A percentile compares a stretch with the other conserved stretches of the same genome.
Evolutionary conservation across 169 alveolate species (phyloP).

Genomic region (Besnoitia besnoiti): DNA sequence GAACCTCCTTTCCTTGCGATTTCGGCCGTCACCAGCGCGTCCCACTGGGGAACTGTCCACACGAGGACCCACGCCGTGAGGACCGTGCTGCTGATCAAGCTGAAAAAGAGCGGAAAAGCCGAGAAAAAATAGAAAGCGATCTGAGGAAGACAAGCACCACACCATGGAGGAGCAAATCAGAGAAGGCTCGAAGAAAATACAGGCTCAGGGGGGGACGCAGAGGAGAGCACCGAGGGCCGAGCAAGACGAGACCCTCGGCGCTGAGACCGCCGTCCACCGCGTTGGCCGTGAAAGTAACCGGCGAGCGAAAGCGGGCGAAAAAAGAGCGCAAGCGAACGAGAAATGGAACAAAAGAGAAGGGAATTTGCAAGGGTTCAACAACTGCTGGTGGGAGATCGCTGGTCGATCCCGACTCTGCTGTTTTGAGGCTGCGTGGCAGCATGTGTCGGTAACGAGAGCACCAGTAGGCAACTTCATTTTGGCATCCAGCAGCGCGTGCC

Average conservation of each 20-base stretch:
- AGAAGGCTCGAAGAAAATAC: not conserved
- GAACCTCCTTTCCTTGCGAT: constrained; percentile 69
- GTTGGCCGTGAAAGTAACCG: too few species aligned
- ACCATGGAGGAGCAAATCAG: not conserved
- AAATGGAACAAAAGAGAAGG: not conserved
- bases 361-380: not conserved
- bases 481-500: not conserved
- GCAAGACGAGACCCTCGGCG: too few species aligned
- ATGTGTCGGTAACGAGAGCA: too few species aligned
- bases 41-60: constrained; percentile 78
- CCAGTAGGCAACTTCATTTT: too few species aligned
- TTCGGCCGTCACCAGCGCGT: constrained; percentile 60
- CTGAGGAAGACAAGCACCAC: not conserved
- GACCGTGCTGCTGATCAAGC: constrained; percentile 60
- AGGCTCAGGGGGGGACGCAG: not conserved
- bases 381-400: not conserved
- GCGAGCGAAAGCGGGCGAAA: too few species aligned
- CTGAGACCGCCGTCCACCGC: too few species aligned
- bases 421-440: too few species aligned
- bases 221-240: too few species aligned
- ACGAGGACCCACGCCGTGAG: constrained; percentile 70
- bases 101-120: constrained; percentile 10
- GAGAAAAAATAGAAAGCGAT: not conserved
- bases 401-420: not conserved
- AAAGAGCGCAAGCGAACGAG: too few species aligned